phyloP scores from a whole-genome alignment of 345 rosid genomes.

The Bruguiera gymnorhiza region DNA sequence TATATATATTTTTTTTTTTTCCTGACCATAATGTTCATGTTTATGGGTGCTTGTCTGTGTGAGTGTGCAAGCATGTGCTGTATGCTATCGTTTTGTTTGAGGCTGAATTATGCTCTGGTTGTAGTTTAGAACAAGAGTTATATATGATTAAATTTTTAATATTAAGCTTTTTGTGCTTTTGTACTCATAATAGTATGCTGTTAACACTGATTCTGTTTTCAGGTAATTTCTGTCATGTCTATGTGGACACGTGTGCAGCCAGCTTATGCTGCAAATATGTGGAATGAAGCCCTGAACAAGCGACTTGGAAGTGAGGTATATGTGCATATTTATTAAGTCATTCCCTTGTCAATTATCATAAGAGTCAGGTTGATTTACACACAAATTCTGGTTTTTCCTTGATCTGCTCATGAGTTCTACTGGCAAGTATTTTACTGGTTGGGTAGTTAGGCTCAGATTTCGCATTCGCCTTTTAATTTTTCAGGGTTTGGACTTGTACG shows the following conservation, averaged over 20 bases:
- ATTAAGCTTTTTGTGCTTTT: no score
- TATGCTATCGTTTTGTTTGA: no score
- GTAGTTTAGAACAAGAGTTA: background rate
- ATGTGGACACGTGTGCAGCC: constrained; percentile 98
- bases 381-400: no score
- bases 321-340: background rate
- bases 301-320: constrained; percentile 87
- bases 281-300: constrained; percentile 98
- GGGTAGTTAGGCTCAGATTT: background rate
- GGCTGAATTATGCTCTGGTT: no score
- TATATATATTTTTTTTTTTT: no score
- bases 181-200: background rate
- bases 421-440: background rate
- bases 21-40: no score
- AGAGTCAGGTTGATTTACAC: no score
- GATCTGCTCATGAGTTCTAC: no score
- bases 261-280: constrained; percentile 96
- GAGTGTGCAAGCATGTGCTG: no score
- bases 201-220: constrained; percentile 20
- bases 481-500: constrained; percentile 77
- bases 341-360: background rate
- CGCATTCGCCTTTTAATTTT: background rate
- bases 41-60: no score
- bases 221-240: constrained; percentile 99
- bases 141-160: no score